Evolutionary conservation across 139 green algal species (phyloP).

Genomic region (Edaphochlamys debaryana): DNA sequence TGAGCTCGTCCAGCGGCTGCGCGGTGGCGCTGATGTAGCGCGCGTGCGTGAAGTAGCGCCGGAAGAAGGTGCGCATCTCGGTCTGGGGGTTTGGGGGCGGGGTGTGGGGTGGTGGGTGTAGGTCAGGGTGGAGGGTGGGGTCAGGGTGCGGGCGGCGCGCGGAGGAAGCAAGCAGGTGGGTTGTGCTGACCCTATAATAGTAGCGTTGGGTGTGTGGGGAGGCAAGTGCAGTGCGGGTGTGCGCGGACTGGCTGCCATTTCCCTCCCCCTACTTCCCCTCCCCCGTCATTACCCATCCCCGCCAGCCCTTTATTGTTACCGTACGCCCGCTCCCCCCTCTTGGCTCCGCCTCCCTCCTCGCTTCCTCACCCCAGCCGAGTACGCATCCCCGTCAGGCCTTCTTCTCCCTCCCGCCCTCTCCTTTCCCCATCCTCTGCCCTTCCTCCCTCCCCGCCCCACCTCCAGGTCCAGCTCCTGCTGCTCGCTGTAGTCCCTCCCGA

Average conservation of each 20-base stretch:
- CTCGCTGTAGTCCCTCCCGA: slow-evolving; percentile 50
- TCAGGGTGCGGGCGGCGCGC: neutral
- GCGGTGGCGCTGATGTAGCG: slow-evolving; percentile 62
- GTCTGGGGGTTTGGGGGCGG: slow-evolving; percentile 41
- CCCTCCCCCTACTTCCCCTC: no score
- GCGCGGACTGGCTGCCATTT: no score
- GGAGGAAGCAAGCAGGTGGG: no score
- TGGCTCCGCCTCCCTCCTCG: no score
- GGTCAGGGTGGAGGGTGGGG: neutral
- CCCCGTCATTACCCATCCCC: neutral
- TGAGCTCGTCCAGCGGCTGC: slow-evolving; percentile 55
- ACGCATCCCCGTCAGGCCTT: no score
- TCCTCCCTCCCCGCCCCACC: neutral
- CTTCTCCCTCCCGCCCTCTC: no score
- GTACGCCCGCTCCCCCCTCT: no score
- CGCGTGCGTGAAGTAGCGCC: slow-evolving; percentile 71
- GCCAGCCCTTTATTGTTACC: neutral
- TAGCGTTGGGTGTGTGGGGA: no score
- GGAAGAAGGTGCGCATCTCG: slow-evolving; percentile 86
- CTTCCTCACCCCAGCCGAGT: no score
- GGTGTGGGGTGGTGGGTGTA: neutral
- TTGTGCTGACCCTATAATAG: no score
- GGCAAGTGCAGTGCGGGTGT: no score
- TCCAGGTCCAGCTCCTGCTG: slow-evolving; percentile 67
- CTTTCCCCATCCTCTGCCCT: no score